Evolutionary conservation across 1,139 yeast species (phyloP), one percentile per base, ranked within the genome.

Genomic region (Taiozyma sp.): DNA sequence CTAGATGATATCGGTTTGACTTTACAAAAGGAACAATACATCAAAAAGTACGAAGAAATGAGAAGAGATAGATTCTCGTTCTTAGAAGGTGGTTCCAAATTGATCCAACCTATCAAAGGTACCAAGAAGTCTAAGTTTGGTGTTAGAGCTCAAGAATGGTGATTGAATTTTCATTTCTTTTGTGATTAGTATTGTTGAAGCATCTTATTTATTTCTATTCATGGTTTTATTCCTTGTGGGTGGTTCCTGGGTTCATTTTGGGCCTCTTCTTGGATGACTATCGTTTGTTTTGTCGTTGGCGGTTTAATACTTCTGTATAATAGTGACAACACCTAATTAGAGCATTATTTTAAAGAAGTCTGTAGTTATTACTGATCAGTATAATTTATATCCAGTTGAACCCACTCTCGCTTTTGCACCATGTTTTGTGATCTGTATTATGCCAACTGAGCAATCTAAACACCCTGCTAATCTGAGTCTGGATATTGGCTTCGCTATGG

Each of bases 1-100:
- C 83, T 93, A 56, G 99, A 93, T 68, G 99, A 93, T 69, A 93
- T 93, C 71, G 98, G 98, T 44, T 81, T 93, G 65, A 93, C 99
- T 49, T 75, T 93, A 65, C 95, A 91, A 71, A 91, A 91, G 74
- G 97, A 89, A 72, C 81, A 81, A 51, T 81, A 67, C 69, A 93
- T 93, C 60, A 55, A 70, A 52, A 78, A 82, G 61, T 93, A 83
- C 66, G 99, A 93, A 75, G 79, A 72, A 36, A 71, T 73, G 58
- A 88, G 99, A 78, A 84, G 80, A 68, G 83, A 78, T 52, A 82
- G 75, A 67, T 93, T 87, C 70, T 89, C 97, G 16, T 93, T 95
- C 81, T 81, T 91, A 65, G 98, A 93, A 73, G 91, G 91, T 61
- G 95, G 95, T 43, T 79, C 89, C 23, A 79, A 77, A 57, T 72